phyloP scores from a whole-genome alignment of 805 yeast genomes.

The Starmerella stellata region DNA sequence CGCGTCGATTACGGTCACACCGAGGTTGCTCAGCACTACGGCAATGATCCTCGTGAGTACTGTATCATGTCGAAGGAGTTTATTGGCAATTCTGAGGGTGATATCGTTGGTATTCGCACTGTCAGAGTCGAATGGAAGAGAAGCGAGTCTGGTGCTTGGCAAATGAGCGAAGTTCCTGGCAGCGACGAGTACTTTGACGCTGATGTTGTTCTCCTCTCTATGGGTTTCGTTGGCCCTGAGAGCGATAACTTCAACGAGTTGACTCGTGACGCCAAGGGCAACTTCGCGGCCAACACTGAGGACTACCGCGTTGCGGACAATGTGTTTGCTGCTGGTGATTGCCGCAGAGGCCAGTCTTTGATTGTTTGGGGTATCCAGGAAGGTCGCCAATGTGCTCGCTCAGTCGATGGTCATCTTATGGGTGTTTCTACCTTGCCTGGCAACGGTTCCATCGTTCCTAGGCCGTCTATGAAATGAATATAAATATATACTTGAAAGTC shows the following conservation, averaged over 20 bases:
- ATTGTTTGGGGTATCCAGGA: conserved; percentile 99
- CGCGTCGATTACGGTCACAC: conserved; percentile 95
- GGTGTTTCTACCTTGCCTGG: conserved; percentile 77
- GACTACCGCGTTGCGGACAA: conserved; percentile 59
- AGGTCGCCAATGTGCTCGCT: conserved; percentile 96
- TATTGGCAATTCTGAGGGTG: conserved; percentile 85
- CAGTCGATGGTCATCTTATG: conserved; percentile 65
- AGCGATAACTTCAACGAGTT: conserved; percentile 43
- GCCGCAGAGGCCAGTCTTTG: conserved; percentile 95
- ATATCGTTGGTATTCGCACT: conserved; percentile 86
- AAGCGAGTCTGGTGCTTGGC: conserved; percentile 93
- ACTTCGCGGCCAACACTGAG: conserved; percentile 42
- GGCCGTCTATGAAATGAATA: background rate
- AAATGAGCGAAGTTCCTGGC: conserved; percentile 93
- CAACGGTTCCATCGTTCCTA: conserved; percentile 72
- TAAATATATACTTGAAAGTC: no score
- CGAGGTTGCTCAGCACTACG: conserved; percentile 86
- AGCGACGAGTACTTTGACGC: conserved; percentile 90
- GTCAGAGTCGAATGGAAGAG: conserved; percentile 97
- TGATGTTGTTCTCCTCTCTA: conserved; percentile 77
- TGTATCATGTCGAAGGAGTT: conserved; percentile 90
- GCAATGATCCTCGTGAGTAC: conserved; percentile 94
- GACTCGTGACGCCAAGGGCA: conserved; percentile 67
- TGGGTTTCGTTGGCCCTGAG: conserved; percentile 98
- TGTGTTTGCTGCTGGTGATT: conserved; percentile 91